Evolutionary conservation across 306 rosid species (phyloP).

Genomic region (Pyrus communis): DNA sequence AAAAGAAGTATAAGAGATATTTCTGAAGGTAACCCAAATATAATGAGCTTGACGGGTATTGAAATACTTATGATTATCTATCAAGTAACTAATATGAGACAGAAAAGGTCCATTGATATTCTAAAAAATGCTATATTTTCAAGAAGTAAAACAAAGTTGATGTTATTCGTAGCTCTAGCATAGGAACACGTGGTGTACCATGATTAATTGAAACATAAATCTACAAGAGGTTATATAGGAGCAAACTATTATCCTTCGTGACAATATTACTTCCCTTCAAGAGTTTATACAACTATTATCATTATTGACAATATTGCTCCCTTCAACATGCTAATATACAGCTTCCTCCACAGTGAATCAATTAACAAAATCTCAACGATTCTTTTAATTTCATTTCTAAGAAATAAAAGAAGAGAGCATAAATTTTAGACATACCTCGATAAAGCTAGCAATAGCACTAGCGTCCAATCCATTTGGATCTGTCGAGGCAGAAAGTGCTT

Average conservation of each 20-base stretch:
- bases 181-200: not conserved
- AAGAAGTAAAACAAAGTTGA: not conserved
- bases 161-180: not conserved
- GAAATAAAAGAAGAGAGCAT: not conserved
- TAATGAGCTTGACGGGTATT: not conserved
- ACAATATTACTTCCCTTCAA: not conserved
- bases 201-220: not conserved
- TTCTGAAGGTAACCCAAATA: not conserved
- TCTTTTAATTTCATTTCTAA: not conserved
- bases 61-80: not conserved
- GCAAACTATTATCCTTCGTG: not conserved
- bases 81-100: not conserved
- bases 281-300: not conserved
- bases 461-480: conserved; percentile 33
- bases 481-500: conserved; percentile 25
- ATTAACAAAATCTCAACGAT: not conserved
- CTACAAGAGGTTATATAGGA: not conserved
- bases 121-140: not conserved
- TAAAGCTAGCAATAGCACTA: conserved; percentile 26
- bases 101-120: not conserved
- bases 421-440: conserved; percentile 24
- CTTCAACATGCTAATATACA: not conserved
- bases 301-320: not conserved
- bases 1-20: not conserved
- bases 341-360: not conserved